A percentile compares a stretch with the other conserved stretches of the same genome.
Evolutionary conservation across 2,329 filamentous ascomycete genomes (phyloP).

Genomic region (Clarireedia monteithiana): DNA sequence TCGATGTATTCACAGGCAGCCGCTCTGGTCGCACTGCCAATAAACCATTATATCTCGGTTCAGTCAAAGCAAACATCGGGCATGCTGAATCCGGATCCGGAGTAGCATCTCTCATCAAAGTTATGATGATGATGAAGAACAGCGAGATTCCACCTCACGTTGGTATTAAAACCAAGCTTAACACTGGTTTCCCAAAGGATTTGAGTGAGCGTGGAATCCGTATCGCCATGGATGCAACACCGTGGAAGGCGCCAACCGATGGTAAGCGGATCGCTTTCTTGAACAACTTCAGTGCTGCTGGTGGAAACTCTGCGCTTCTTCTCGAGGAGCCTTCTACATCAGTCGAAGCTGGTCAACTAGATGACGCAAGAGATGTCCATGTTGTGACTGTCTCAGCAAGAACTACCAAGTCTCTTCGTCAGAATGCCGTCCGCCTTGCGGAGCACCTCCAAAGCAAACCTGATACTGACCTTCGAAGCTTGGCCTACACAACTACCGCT

Average conservation of each 20-base stretch:
- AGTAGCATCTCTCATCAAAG: conserved; percentile 22
- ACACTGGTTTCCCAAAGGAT: conserved; percentile 20
- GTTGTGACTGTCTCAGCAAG: conserved; percentile 42
- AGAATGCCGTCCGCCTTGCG: conserved; percentile 18
- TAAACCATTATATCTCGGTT: neutral
- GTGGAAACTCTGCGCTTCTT: conserved; percentile 16
- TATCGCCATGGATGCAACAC: conserved; percentile 12
- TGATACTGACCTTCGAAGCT: conserved; percentile 12
- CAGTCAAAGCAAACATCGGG: conserved; percentile 11
- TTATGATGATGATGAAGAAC: conserved; percentile 17
- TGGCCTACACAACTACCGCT: neutral
- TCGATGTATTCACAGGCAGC: neutral
- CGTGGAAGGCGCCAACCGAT: conserved; percentile 28
- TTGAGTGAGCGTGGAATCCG: conserved; percentile 28
- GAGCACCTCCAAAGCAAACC: conserved; percentile 18
- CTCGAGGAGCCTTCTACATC: conserved; percentile 15
- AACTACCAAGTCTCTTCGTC: conserved; percentile 17
- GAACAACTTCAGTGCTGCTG: conserved; percentile 32
- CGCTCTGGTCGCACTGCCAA: neutral
- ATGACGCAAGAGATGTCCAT: conserved; percentile 37
- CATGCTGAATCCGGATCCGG: conserved; percentile 15
- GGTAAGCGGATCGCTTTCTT: conserved; percentile 13
- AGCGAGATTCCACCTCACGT: conserved; percentile 13
- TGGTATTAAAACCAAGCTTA: conserved; percentile 17
- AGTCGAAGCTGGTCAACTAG: conserved; percentile 22